Base-by-base conservation (phyloP, 768 basidiomycete genomes). In the Nidula microcarpa region DNA sequence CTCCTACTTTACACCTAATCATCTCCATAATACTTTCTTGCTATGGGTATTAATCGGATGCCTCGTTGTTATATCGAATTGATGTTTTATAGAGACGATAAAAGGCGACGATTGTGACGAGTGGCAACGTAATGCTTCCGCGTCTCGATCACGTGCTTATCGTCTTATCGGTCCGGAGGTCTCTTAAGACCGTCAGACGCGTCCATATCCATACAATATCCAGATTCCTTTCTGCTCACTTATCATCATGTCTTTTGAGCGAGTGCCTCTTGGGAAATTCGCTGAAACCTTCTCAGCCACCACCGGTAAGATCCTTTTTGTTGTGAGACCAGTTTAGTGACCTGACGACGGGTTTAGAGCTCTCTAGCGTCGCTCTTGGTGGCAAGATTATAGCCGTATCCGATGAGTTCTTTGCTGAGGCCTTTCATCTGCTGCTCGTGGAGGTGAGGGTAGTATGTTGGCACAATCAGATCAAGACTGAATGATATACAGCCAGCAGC, bases 401-500 rank as follows among this genome's bases (percentile, higher is more conserved):
- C 2, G 97, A 99, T 68, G 94, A 99, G 57, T 99, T 98, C 77
- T 99, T 99, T 63, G 94, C 92, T 8, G 82, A 87, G 60, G 94
- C 90, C 0, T 79, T 70, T 57, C 85, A 96, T 71, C 75, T 99
- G 23, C 77, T 99, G 51, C 78, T 89, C 47, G 87, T 91, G 43
- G 85, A 87, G 71, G 95, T 92, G 56, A 61, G 80, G 64, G 39
- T 13, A 43, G 33, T 39, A 1, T 37, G 17, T 36, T 50, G 32
- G 18, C 35, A 45, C n/a, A 43, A 30, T 57, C 46, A 58, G 41
- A 9, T 44, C 47, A 35, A 41, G 17, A 53, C 48, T 49, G 18
- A 8, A n/a, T n/a, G n/a, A n/a, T n/a, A n/a, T 33, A 11, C 55
- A 97, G 94, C 89, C 95, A 6, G 85, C 95, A 18, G 81, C 79